Base-by-base conservation (phyloP, 108 stramenopile genomes). In the Thalassiosira profunda region DNA sequence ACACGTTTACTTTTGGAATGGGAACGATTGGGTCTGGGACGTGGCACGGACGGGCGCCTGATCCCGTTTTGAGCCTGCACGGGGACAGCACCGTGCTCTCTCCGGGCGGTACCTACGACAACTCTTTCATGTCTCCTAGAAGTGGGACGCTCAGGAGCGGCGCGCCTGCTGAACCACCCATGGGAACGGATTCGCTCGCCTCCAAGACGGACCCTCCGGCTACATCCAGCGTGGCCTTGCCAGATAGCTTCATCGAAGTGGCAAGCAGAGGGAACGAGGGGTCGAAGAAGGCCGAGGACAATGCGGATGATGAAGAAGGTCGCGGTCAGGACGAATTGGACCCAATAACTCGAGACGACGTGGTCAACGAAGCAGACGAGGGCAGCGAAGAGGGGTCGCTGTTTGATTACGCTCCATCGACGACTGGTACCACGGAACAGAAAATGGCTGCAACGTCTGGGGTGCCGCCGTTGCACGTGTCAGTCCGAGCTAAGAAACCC, bases 331-430 rank as follows among this genome's bases (percentile, higher is more conserved):
- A n/a, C n/a, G n/a, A n/a, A n/a, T n/a, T n/a, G n/a, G n/a, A n/a
- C n/a, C n/a, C n/a, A n/a, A n/a, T n/a, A n/a, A n/a, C n/a, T n/a
- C n/a, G n/a, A n/a, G n/a, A n/a, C n/a, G n/a, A n/a, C n/a, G n/a
- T n/a, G n/a, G n/a, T n/a, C n/a, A n/a, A n/a, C n/a, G n/a, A n/a
- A n/a, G n/a, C n/a, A n/a, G 35, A 35, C 57, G 33, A 34, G 9
- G 36, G 23, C 9, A 24, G 5, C 5, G 40, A 37, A 10, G 31
- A 23, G 1, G 57, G 17, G 42, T 58, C 57, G 23, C 7, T 58
- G 3, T 38, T 58, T n/a, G 33, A 58, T 14, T 20, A 58, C 14
- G 15, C 57, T 24, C 36, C 57, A 5, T 58, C 57, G 35, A n/a
- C n/a, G n/a, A 35, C 57, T 24, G 57, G 31, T 1, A 37, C 30